Evolutionary conservation across 1,284 basidiomycete genomes (phyloP).

Genomic region (Malassezia japonica): DNA sequence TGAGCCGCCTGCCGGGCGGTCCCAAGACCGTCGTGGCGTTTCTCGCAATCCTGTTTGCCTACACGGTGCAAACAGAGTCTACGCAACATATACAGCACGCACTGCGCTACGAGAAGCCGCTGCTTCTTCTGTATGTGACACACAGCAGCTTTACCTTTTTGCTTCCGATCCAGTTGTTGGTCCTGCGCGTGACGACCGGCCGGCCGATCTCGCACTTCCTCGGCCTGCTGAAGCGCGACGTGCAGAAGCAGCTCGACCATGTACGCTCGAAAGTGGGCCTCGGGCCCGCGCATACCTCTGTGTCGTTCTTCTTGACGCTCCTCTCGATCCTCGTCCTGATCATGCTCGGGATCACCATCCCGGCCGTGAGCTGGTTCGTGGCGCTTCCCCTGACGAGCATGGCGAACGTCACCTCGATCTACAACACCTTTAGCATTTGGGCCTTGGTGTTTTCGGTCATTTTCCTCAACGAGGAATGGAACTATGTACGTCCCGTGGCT

Average conservation of each 20-base stretch:
- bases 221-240: slow-evolving; percentile 30
- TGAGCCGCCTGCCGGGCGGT: slow-evolving; percentile 10
- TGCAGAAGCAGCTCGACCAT: slow-evolving; percentile 9
- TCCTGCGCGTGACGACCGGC: slow-evolving; percentile 22
- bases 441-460: slow-evolving; percentile 46
- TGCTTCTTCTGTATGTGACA: slow-evolving; percentile 39
- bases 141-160: slow-evolving; percentile 38
- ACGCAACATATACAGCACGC: slow-evolving; percentile 44
- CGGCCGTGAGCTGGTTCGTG: slow-evolving; percentile 44
- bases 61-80: slow-evolving; percentile 44
- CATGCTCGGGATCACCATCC: slow-evolving; percentile 40
- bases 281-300: neutral
- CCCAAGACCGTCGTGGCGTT: slow-evolving; percentile 33
- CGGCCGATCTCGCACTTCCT: slow-evolving; percentile 27
- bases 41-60: slow-evolving; percentile 31
- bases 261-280: neutral
- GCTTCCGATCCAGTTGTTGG: slow-evolving; percentile 36
- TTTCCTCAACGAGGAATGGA: slow-evolving; percentile 43
- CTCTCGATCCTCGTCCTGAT: slow-evolving; percentile 25
- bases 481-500: slow-evolving; percentile 9
- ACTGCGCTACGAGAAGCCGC: slow-evolving; percentile 41
- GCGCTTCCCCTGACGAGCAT: slow-evolving; percentile 45
- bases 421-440: slow-evolving; percentile 47
- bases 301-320: slow-evolving; percentile 16
- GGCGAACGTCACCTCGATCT: slow-evolving; percentile 47